Percentiles rank a stretch among this genome's conserved stretches.
These are phyloP conservation scores for Astragalus glycyphyllos DNA, from an alignment of 306 rosid genomes.

Conservation along the genomic window DNA sequence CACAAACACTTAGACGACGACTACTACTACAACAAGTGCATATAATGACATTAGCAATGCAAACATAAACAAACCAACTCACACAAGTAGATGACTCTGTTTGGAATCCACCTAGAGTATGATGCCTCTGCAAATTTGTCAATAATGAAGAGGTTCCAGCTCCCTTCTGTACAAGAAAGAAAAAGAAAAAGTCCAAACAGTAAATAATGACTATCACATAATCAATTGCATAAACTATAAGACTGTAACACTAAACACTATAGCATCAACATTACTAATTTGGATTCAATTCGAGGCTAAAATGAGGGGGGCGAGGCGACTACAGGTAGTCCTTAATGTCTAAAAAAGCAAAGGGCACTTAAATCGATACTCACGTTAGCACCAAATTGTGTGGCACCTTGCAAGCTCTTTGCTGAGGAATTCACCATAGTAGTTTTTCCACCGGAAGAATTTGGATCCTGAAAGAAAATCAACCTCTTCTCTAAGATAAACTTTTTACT, in stretches of 20 bases:
- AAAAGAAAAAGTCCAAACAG: neutral
- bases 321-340: no score
- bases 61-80: conserved; percentile 43
- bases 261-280: no score
- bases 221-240: neutral
- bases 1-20: no score
- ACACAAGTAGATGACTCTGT: conserved; percentile 51
- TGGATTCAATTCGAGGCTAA: no score
- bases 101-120: conserved; percentile 30
- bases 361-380: conserved; percentile 61
- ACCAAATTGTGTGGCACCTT: conserved; percentile 37
- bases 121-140: conserved; percentile 38
- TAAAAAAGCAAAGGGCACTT: no score
- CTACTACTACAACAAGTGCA: neutral
- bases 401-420: conserved; percentile 48
- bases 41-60: conserved; percentile 29
- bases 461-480: conserved; percentile 44
- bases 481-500: conserved; percentile 9
- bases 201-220: neutral
- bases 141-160: conserved; percentile 4
- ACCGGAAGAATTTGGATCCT: conserved; percentile 63
- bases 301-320: no score
- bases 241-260: no score
- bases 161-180: conserved; percentile 9
- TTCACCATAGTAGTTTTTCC: conserved; percentile 40